These are phyloP conservation scores for Neurospora sp. DNA, from an alignment of 495 filamentous ascomycete genomes.

Conservation along the genomic window DNA sequence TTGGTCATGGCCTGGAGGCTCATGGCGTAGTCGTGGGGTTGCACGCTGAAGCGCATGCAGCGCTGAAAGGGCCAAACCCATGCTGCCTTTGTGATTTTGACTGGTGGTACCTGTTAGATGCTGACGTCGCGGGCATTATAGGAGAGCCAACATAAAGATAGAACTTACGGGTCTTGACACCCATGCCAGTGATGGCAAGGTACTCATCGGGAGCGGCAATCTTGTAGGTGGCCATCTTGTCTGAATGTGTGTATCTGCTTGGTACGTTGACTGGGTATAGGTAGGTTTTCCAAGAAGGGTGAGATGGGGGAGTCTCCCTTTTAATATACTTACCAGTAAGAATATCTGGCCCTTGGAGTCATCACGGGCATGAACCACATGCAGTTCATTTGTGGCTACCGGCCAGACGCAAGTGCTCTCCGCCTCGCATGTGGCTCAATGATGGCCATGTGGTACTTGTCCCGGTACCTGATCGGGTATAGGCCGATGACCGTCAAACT, in stretches of 20 bases:
- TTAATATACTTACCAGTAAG: background rate
- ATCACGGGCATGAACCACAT: background rate
- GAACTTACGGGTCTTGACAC: slow-evolving; percentile 40
- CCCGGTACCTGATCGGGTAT: background rate
- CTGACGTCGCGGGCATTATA: background rate
- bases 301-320: background rate
- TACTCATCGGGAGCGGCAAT: slow-evolving; percentile 47
- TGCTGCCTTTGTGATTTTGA: slow-evolving; percentile 64
- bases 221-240: slow-evolving; percentile 35
- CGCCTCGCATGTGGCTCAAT: background rate
- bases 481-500: background rate
- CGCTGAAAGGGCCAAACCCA: slow-evolving; percentile 59
- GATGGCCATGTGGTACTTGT: background rate
- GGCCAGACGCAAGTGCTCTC: background rate
- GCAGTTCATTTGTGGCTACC: background rate
- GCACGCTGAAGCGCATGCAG: slow-evolving; percentile 45
- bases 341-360: background rate
- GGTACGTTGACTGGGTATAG: background rate
- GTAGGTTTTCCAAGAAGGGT: background rate
- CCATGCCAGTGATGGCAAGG: slow-evolving; percentile 73
- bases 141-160: background rate
- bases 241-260: background rate
- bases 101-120: slow-evolving; percentile 9
- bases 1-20: slow-evolving; percentile 73
- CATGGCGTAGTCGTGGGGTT: slow-evolving; percentile 68